These are phyloP conservation scores for Helicostylum pulchrum DNA, from an alignment of 192 early-diverging fungal genomes.

Conservation along the genomic window DNA sequence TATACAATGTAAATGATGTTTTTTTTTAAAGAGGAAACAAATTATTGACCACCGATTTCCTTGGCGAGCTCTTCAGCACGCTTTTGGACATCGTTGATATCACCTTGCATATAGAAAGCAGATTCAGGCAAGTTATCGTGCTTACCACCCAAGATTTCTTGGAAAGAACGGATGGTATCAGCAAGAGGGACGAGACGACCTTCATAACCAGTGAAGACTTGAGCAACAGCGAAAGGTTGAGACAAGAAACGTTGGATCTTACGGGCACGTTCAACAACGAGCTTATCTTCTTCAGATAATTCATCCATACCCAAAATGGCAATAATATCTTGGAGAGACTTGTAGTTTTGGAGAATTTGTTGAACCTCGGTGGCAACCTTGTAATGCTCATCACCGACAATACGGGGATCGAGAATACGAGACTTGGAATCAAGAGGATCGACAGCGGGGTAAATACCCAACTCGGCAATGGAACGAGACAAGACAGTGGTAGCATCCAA, in stretches of 20 bases:
- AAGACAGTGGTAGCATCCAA: constrained; percentile 99
- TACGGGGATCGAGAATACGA: constrained; percentile 96
- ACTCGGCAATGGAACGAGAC: constrained; percentile 96
- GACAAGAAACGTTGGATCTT: constrained; percentile 99
- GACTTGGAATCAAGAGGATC: constrained; percentile 99
- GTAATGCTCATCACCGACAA: constrained; percentile 96
- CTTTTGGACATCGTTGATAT: constrained; percentile 89
- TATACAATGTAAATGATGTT: too few relatives aligned
- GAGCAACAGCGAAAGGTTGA: constrained; percentile 96
- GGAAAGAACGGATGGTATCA: constrained; percentile 97
- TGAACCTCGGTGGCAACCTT: constrained; percentile 89
- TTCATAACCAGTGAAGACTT: constrained; percentile 97
- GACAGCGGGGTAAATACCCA: constrained; percentile 95
- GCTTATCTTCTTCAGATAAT: constrained; percentile 94
- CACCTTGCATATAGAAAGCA: constrained; percentile 98
- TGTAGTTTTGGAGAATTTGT: constrained; percentile 97
- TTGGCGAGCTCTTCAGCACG: constrained; percentile 68
- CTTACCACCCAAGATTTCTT: constrained; percentile 96
- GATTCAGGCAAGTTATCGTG: constrained; percentile 91
- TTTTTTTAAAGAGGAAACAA: too few relatives aligned
- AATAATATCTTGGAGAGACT: constrained; percentile 99
- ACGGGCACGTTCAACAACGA: constrained; percentile 97
- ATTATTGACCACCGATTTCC: constrained; percentile 30
- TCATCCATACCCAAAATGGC: constrained; percentile 99
- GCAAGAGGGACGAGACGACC: constrained; percentile 85